phyloP scores from a whole-genome alignment of 75 land plant genomes.

The Adiantum capillusveneris region DNA sequence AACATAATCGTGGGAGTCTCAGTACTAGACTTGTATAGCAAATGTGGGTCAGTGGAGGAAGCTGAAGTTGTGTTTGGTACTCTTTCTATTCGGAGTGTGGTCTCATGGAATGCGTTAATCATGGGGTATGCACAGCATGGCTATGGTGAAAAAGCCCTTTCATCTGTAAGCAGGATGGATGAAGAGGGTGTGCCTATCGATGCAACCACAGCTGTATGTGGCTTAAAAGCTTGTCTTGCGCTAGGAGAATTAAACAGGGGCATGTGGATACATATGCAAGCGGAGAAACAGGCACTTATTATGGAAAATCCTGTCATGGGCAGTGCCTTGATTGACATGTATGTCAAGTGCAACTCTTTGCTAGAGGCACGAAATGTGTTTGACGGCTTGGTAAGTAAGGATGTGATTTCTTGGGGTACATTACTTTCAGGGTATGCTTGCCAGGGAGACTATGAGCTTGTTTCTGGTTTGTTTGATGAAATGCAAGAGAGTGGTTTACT shows the following conservation, averaged over 20 bases:
- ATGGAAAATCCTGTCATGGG: neutral
- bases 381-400: neutral
- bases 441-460: neutral
- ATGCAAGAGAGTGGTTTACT: neutral
- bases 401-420: neutral
- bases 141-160: slow-evolving; percentile 13
- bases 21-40: slow-evolving; percentile 22
- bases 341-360: neutral
- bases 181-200: slow-evolving; percentile 6
- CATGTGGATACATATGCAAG: slow-evolving; percentile 1
- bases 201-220: slow-evolving; percentile 11
- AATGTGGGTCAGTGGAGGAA: slow-evolving; percentile 7
- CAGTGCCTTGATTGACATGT: neutral
- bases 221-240: slow-evolving; percentile 9
- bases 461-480: neutral
- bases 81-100: slow-evolving; percentile 10
- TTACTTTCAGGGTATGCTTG: neutral
- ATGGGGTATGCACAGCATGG: slow-evolving; percentile 22
- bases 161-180: slow-evolving; percentile 15
- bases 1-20: slow-evolving; percentile 22
- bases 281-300: too few relatives aligned
- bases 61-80: slow-evolving; percentile 30
- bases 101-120: slow-evolving; percentile 32
- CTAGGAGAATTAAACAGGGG: slow-evolving; percentile 8
- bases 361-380: neutral